phyloP scores from a whole-genome alignment of 2,329 filamentous ascomycete genomes.

The Cytospora paraplurivora region DNA sequence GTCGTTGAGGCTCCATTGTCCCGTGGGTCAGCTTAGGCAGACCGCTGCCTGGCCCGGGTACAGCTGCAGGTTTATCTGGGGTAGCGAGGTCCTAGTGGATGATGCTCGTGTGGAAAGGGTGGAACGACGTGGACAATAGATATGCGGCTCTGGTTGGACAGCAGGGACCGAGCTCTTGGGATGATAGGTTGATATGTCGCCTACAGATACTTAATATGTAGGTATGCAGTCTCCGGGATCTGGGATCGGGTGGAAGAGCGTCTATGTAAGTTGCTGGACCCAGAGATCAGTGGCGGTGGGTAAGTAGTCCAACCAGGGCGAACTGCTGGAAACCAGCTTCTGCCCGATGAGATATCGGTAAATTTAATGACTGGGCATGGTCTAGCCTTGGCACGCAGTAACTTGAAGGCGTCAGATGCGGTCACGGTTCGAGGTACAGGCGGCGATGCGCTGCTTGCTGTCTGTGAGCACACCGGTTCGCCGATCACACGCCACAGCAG shows the following conservation, averaged over 20 bases:
- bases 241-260: not conserved
- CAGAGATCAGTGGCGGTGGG: not conserved
- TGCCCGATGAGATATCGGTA: not conserved
- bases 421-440: not conserved
- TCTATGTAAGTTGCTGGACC: not conserved
- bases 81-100: conserved; percentile 9
- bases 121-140: conserved; percentile 22
- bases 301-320: not conserved
- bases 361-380: not conserved
- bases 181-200: conserved; percentile 7
- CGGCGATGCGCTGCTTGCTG: too few relatives aligned
- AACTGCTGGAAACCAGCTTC: not conserved
- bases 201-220: not conserved
- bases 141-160: conserved; percentile 21
- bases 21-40: conserved; percentile 21
- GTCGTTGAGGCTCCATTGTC: conserved; percentile 25
- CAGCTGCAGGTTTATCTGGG: conserved; percentile 25
- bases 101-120: conserved; percentile 23
- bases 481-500: too few relatives aligned
- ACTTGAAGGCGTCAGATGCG: not conserved
- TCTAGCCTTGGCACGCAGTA: too few relatives aligned
- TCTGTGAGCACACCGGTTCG: too few relatives aligned
- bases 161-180: conserved; percentile 13
- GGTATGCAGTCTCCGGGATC: not conserved
- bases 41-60: conserved; percentile 23